A percentile compares a stretch with the other conserved stretches of the same genome.
phyloP scores from a whole-genome alignment of 768 basidiomycete species.

The Porphyrellus cyaneotinctus region DNA sequence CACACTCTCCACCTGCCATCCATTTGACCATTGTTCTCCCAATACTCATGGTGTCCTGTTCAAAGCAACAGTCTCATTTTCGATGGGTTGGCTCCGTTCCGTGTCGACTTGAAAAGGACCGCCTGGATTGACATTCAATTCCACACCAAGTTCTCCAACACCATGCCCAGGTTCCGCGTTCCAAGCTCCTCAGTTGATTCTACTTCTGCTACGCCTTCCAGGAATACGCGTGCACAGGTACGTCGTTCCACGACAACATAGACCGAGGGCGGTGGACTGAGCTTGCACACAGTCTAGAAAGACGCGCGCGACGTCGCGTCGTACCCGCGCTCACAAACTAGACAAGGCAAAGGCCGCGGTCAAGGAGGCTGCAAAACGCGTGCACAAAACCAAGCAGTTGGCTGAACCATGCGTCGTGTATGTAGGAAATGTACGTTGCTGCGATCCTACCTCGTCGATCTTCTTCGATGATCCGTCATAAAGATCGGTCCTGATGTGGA shows the following conservation, averaged over 20 bases:
- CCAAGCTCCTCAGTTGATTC: slow-evolving; percentile 19
- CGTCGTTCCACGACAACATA: background rate
- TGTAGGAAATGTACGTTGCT: slow-evolving; percentile 57
- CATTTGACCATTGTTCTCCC: slow-evolving; percentile 25
- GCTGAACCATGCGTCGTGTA: slow-evolving; percentile 38
- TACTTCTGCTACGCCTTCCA: background rate
- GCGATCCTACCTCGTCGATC: background rate
- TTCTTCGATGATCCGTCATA: slow-evolving; percentile 4
- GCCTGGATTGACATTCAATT: background rate
- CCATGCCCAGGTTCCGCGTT: slow-evolving; percentile 18
- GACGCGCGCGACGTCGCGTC: slow-evolving; percentile 2
- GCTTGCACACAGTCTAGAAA: slow-evolving; percentile 7
- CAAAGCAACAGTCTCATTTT: slow-evolving; percentile 15
- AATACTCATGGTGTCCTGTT: slow-evolving; percentile 4
- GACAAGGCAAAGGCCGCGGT: slow-evolving; percentile 15
- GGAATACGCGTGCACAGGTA: slow-evolving; percentile 6
- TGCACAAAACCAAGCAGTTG: slow-evolving; percentile 3
- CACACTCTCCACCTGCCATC: slow-evolving; percentile 1
- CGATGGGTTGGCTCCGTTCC: background rate
- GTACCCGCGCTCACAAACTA: slow-evolving; percentile 9
- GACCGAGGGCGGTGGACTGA: background rate
- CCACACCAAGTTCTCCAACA: background rate
- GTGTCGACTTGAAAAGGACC: slow-evolving; percentile 18
- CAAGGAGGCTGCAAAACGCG: slow-evolving; percentile 19
- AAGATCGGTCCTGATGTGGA: slow-evolving; percentile 33